Evolutionary conservation across 352 stramenopile genomes (phyloP), one percentile per base, ranked within the genome.

Genomic region (Globisporangium middletonii): DNA sequence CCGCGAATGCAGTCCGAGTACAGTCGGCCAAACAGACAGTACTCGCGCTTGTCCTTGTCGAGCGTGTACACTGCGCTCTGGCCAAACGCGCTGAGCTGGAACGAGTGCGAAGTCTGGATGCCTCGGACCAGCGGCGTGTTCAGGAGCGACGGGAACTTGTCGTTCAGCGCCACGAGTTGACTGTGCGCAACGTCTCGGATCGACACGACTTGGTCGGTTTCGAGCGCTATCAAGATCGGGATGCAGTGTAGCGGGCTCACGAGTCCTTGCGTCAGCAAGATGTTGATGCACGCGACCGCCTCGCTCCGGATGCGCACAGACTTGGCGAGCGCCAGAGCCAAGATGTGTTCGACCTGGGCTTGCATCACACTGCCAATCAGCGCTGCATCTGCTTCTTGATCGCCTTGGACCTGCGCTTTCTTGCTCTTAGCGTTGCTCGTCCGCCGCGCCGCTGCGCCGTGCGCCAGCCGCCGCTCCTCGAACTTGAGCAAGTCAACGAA

Each of bases 361-460:
- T 94, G 83, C 83, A 94, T 93, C 13, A 95, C 75, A 33, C 84
- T 84, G 30, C 84, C 86, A 44, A 95, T 93, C n/a, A 94, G 71
- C 7, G 82, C 86, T 19, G 82, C 82, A 35, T 93, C 83, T 15
- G 79, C 82, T 73, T 94, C 83, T 62, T 94, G 86, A 45, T 95
- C 86, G n/a, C 86, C 83, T 64, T 87, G 77, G 26, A 95, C 77
- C 64, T 93, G 82, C 8, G 86, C 64, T 42, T 84, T 72, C 55
- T 87, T 92, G 38, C 68, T 86, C 53, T 81, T 90, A 50, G 72
- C 71, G n/a, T 60, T 63, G 49, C 75, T 66, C 61, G 77, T 77
- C 35, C 64, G 75, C 33, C 68, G 67, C 37, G 66, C 60, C 0
- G 72, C 67, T 4, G 66, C 26, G 3, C 75, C 76, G 23, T 81